Conservation (phyloP, 176 grass and related monocot species). For the Eragrostis curvula region DNA sequence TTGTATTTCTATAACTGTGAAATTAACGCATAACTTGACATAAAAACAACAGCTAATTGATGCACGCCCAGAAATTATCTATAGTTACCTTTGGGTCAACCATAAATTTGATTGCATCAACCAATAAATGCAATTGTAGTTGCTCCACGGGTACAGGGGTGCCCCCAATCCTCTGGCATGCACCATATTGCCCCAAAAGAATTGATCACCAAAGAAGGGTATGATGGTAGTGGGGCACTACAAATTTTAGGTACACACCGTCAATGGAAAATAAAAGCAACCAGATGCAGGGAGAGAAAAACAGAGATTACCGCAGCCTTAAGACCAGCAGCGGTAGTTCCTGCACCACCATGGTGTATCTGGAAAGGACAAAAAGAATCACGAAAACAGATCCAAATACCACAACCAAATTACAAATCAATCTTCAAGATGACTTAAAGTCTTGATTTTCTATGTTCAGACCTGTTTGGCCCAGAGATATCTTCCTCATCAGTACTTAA, state of each 20-base stretch:
- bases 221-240: constrained; percentile 78
- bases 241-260: constrained; percentile 22
- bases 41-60: not conserved
- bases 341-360: constrained; percentile 84
- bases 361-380: constrained; percentile 7
- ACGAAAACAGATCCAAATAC: not conserved
- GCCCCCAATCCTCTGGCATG: constrained; percentile 73
- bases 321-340: constrained; percentile 77
- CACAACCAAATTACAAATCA: constrained; percentile 13
- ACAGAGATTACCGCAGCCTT: constrained; percentile 57
- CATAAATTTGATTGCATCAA: constrained; percentile 81
- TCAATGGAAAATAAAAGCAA: not conserved
- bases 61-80: not conserved
- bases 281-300: not conserved
- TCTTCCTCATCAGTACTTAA: too few species aligned
- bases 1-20: not conserved
- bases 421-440: too few species aligned
- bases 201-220: constrained; percentile 84
- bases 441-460: too few species aligned
- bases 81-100: constrained; percentile 66
- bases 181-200: constrained; percentile 76
- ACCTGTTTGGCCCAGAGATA: too few species aligned
- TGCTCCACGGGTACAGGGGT: constrained; percentile 71
- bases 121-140: constrained; percentile 54
- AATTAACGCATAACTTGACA: not conserved